Percentiles rank a stretch among this genome's conserved stretches.
phyloP scores from a whole-genome alignment of 345 rosid genomes.

The Linum trigynum region DNA sequence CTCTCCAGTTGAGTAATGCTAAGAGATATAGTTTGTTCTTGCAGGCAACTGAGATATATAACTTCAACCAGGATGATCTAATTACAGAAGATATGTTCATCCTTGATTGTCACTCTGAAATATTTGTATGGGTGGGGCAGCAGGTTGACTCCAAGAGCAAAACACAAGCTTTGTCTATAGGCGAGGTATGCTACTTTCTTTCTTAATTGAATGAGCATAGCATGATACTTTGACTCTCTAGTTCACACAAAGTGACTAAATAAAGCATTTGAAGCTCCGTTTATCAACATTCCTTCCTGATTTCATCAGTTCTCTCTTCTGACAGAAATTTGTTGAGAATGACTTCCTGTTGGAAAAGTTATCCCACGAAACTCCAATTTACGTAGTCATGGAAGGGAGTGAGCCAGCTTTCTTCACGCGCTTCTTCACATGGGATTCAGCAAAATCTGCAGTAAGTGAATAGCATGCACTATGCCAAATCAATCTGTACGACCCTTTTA shows the following conservation, averaged over 20 bases:
- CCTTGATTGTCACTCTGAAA: slow-evolving; percentile 54
- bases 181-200: slow-evolving; percentile 35
- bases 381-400: slow-evolving; percentile 60
- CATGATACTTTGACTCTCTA: neutral
- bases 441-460: slow-evolving; percentile 56
- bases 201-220: no score
- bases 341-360: slow-evolving; percentile 49
- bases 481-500: neutral
- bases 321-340: slow-evolving; percentile 58
- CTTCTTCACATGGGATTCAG: slow-evolving; percentile 69
- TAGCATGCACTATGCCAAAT: neutral
- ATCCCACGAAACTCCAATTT: slow-evolving; percentile 45
- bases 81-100: slow-evolving; percentile 74
- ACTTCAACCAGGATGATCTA: slow-evolving; percentile 79
- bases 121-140: slow-evolving; percentile 63
- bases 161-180: slow-evolving; percentile 46
- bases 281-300: neutral
- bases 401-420: slow-evolving; percentile 74
- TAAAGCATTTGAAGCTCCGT: no score
- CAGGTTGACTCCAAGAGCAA: slow-evolving; percentile 41
- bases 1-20: neutral
- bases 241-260: neutral
- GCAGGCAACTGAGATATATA: slow-evolving; percentile 75
- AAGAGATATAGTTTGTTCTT: neutral
- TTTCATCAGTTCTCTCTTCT: slow-evolving; percentile 20